Conservation (phyloP, 2,329 filamentous ascomycete species). For the Fusarium marasasianum region DNA sequence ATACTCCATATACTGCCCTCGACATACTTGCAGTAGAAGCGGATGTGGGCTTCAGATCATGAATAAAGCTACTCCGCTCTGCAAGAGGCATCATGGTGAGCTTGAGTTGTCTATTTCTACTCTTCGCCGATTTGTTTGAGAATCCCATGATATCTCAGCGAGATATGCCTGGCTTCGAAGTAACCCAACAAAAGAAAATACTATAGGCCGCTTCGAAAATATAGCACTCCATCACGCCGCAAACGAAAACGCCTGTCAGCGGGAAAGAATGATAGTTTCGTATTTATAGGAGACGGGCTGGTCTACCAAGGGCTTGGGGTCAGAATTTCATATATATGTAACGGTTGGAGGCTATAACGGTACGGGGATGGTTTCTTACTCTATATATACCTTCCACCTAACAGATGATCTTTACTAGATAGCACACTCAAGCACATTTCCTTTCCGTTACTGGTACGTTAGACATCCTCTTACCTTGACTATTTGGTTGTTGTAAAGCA, state of each 20-base stretch:
- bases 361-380: neutral
- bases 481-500: neutral
- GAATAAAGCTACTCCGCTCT: neutral
- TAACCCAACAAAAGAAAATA: neutral
- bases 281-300: too few species aligned
- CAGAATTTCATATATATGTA: neutral
- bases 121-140: neutral
- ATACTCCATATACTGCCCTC: conserved; percentile 5
- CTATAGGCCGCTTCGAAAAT: neutral
- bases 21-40: conserved; percentile 5
- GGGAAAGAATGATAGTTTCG: neutral
- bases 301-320: neutral
- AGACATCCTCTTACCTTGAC: neutral
- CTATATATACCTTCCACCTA: too few species aligned
- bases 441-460: neutral
- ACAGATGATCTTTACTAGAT: neutral
- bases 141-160: neutral
- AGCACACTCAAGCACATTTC: neutral
- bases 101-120: neutral
- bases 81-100: neutral
- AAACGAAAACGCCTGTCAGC: rapidly evolving
- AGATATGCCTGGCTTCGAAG: too few species aligned
- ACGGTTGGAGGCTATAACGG: neutral
- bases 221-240: neutral
- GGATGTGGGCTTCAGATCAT: neutral